phyloP scores from a whole-genome alignment of 345 rosid species.

The Chamaenerion angustifolium region DNA sequence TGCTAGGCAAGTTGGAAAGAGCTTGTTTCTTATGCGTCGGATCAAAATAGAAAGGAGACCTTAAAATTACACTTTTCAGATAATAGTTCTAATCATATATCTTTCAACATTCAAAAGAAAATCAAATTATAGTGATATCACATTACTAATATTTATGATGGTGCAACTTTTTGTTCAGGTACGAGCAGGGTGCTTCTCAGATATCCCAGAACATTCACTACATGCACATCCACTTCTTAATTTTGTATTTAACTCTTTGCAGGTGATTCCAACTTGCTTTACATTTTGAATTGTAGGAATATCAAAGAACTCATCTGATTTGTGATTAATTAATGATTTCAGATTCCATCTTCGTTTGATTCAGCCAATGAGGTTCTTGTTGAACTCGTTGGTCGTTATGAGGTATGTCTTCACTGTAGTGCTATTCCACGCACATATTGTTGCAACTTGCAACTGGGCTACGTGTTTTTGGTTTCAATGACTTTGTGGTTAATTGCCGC shows the following conservation, averaged over 20 bases:
- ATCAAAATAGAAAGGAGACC: neutral
- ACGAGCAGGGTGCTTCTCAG: slow-evolving; percentile 90
- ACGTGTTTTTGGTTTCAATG: too few relatives aligned
- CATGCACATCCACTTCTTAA: slow-evolving; percentile 75
- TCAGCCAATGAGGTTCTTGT: slow-evolving; percentile 80
- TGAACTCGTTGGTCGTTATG: slow-evolving; percentile 79
- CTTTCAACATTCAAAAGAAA: too few relatives aligned
- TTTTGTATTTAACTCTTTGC: slow-evolving; percentile 66
- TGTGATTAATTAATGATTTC: slow-evolving; percentile 6
- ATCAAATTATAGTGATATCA: neutral
- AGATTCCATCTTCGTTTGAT: slow-evolving; percentile 76
- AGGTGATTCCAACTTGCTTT: slow-evolving; percentile 25
- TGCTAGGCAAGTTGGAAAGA: neutral
- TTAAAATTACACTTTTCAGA: too few relatives aligned
- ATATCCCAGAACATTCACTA: slow-evolving; percentile 60
- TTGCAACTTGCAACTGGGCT: neutral
- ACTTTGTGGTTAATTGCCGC: too few relatives aligned
- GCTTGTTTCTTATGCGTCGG: neutral
- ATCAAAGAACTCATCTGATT: neutral
- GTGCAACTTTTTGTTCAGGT: slow-evolving; percentile 34
- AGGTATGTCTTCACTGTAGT: slow-evolving; percentile 31
- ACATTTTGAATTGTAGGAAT: neutral
- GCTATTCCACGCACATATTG: neutral
- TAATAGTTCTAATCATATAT: too few relatives aligned
- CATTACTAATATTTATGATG: slow-evolving; percentile 5